These are phyloP conservation scores for Niveomyces coronatus DNA, from an alignment of 2,329 filamentous ascomycete genomes.

Conservation along the genomic window DNA sequence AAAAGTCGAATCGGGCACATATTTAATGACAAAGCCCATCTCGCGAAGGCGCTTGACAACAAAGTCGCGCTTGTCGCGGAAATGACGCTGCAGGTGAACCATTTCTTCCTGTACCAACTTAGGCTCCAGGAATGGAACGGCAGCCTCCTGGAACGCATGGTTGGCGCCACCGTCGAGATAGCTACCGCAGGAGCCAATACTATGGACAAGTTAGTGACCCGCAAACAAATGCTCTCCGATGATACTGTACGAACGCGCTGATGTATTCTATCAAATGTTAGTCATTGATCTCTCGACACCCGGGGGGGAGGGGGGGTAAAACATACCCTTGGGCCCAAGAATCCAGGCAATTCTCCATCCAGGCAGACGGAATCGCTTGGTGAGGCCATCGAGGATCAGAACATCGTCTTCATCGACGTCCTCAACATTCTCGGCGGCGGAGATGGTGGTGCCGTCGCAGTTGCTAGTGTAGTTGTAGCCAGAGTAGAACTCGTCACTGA, in stretches of 20 bases:
- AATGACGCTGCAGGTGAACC: constrained; percentile 79
- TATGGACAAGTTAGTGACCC: constrained; percentile 18
- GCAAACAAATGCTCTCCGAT: background rate
- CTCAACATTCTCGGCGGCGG: constrained; percentile 77
- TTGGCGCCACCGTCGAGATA: constrained; percentile 94
- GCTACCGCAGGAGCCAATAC: constrained; percentile 79
- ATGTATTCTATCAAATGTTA: constrained; percentile 57
- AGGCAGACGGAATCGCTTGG: constrained; percentile 91
- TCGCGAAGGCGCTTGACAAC: constrained; percentile 67
- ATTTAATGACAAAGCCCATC: constrained; percentile 81
- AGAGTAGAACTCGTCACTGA: constrained; percentile 94
- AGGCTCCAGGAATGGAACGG: constrained; percentile 87
- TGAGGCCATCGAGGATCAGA: constrained; percentile 88
- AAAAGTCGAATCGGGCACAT: constrained; percentile 84
- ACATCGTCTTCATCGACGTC: constrained; percentile 88
- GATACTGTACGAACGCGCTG: constrained; percentile 53
- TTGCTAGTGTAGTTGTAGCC: constrained; percentile 92
- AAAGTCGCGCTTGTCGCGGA: constrained; percentile 86
- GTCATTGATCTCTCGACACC: background rate
- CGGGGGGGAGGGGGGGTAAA: background rate
- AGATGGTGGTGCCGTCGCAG: constrained; percentile 85
- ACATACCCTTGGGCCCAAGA: constrained; percentile 65
- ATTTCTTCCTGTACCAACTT: constrained; percentile 72
- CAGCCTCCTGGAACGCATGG: constrained; percentile 90
- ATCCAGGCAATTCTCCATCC: constrained; percentile 98